Conservation (phyloP, 2,329 filamentous ascomycete genomes). For the Ceratocystis harringtonii region DNA sequence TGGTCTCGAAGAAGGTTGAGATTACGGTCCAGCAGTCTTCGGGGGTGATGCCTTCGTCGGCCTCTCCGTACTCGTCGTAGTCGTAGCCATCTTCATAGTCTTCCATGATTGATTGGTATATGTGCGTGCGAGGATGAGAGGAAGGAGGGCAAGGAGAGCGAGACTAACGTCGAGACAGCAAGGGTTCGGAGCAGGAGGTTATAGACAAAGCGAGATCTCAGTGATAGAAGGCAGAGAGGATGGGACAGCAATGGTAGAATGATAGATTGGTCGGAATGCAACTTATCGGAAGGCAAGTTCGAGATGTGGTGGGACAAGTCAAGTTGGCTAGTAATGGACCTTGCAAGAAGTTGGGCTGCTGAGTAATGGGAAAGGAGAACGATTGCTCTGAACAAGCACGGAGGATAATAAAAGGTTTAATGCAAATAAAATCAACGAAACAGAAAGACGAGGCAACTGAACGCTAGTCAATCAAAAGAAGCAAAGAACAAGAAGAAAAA, state of each 20-base stretch:
- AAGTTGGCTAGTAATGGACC: background rate
- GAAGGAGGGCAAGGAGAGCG: background rate
- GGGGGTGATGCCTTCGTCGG: slow-evolving; percentile 62
- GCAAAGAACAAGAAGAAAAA: background rate
- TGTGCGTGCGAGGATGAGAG: slow-evolving; percentile 18
- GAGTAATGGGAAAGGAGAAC: slow-evolving; percentile 7
- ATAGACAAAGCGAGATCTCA: background rate
- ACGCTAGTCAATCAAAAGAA: background rate
- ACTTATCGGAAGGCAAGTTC: background rate
- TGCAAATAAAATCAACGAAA: background rate
- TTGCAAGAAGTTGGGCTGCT: slow-evolving; percentile 1
- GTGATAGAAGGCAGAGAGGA: background rate
- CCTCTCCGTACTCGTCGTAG: slow-evolving; percentile 57
- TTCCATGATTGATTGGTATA: slow-evolving; percentile 30
- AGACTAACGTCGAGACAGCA: background rate
- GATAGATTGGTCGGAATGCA: background rate
- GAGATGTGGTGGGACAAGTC: background rate
- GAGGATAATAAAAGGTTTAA: background rate
- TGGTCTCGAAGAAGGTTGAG: slow-evolving; percentile 88
- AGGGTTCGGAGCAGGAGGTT: background rate
- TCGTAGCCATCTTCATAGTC: slow-evolving; percentile 44
- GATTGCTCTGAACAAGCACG: background rate
- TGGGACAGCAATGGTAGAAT: background rate
- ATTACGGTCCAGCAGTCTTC: slow-evolving; percentile 99
- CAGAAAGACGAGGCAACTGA: background rate